Base-by-base conservation (phyloP, 148 eudicot genomes). In the Polygonum maritimum region DNA sequence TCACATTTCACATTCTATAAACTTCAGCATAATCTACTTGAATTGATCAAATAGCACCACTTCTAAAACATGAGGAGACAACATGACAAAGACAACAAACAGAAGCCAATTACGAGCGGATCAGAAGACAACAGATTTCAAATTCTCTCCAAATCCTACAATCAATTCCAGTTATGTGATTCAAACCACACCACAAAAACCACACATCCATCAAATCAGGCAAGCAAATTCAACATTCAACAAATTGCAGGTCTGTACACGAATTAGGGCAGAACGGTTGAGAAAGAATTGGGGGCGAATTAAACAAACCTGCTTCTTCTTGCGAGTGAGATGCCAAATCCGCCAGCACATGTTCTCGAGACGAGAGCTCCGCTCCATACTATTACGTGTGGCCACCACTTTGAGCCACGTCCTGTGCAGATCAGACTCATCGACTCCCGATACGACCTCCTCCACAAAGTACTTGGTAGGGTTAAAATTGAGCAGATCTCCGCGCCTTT, bases 291-390 rank as follows among this genome's bases (percentile, higher is more conserved):
- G 45, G n/a, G n/a, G n/a, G n/a, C n/a, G n/a, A n/a, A n/a, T n/a
- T n/a, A n/a, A n/a, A n/a, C n/a, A n/a, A n/a, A 86, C 92, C 92
- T 90, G 90, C 62, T 90, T 90, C 84, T 90, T 88, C 83, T 90
- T 88, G 82, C 94, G 91, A 39, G 94, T 83, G 39, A 90, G 94
- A 77, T 88, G 94, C 94, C 94, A 90, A 75, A 90, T 90, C 3
- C 94, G 88, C 94, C 92, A 90, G 52, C 94, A 90, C 92, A 90
- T 90, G 22, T 90, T 90, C 82, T 90, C 94, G 75, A 90, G 86
- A 45, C 92, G 78, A 6, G 94, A 88, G 81, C 92, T 90, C 58
- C 91, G 76, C 67, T 90, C 92, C 26, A 81, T 76, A 7, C 89
- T 85, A 41, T 90, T 90, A 48, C 94, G 81, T 1, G 92, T 90